Conservation (phyloP, 192 early-diverging fungal genomes). For the Backusella tarrabulga region DNA sequence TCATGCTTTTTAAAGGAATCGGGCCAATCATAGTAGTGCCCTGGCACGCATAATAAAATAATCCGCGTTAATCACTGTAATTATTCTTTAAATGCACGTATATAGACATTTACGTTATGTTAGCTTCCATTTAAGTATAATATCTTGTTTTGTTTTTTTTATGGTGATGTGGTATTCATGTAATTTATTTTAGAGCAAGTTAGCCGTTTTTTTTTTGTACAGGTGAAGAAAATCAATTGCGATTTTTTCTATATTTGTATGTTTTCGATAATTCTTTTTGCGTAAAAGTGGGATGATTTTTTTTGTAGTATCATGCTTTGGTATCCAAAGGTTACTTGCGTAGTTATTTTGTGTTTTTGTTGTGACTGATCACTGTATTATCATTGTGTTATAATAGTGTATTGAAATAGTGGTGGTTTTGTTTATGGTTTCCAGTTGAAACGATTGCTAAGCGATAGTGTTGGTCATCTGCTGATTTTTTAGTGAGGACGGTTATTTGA, state of each 20-base stretch:
- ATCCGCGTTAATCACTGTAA: background rate
- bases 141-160: background rate
- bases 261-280: background rate
- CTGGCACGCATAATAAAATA: background rate
- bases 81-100: background rate
- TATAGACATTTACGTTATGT: background rate
- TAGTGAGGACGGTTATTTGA: background rate
- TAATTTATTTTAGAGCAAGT: background rate
- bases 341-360: background rate
- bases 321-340: background rate
- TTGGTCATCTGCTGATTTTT: background rate
- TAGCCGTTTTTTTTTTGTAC: background rate
- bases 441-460: background rate
- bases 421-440: background rate
- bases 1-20: background rate
- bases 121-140: background rate
- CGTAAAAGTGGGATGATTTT: background rate
- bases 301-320: background rate
- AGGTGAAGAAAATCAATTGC: background rate
- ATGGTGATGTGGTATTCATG: background rate
- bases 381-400: background rate
- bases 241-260: background rate
- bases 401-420: background rate
- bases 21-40: background rate
- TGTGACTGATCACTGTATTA: background rate